These are phyloP conservation scores for Nidularia pulvinata DNA, from an alignment of 768 basidiomycete species.

Conservation along the genomic window DNA sequence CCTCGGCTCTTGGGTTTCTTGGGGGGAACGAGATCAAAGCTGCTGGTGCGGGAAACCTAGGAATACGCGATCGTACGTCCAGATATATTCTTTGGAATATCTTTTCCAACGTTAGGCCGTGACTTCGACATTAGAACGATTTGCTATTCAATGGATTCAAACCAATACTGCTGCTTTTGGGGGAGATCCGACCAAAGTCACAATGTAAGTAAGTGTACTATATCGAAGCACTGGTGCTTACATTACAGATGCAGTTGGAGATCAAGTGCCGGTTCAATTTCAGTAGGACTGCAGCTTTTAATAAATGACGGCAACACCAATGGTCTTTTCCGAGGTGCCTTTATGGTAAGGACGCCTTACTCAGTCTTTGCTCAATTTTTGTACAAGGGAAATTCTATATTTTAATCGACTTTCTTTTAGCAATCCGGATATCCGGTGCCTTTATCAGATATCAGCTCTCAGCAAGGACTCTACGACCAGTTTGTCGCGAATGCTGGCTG, in stretches of 20 bases:
- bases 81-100: neutral
- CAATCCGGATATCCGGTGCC: constrained; percentile 9
- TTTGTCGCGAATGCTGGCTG: constrained; percentile 27
- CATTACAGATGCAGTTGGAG: constrained; percentile 27
- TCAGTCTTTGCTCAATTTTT: neutral
- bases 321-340: constrained; percentile 13
- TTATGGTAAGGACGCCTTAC: constrained; percentile 9
- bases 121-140: constrained; percentile 26
- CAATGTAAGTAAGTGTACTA: constrained; percentile 24
- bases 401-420: constrained; percentile 1
- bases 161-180: constrained; percentile 51
- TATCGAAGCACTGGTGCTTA: neutral
- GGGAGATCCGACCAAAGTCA: constrained; percentile 46
- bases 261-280: constrained; percentile 30
- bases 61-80: constrained; percentile 49
- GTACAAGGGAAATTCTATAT: neutral
- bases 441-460: neutral
- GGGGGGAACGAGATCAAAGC: constrained; percentile 31
- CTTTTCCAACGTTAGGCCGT: neutral
- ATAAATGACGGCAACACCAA: constrained; percentile 10
- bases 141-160: constrained; percentile 55
- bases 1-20: constrained; percentile 34
- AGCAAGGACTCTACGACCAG: constrained; percentile 17
- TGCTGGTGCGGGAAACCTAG: constrained; percentile 42
- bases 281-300: constrained; percentile 11